These are phyloP conservation scores for Talaromyces sp. DNA, from an alignment of 2,329 filamentous ascomycete genomes.

Conservation along the genomic window DNA sequence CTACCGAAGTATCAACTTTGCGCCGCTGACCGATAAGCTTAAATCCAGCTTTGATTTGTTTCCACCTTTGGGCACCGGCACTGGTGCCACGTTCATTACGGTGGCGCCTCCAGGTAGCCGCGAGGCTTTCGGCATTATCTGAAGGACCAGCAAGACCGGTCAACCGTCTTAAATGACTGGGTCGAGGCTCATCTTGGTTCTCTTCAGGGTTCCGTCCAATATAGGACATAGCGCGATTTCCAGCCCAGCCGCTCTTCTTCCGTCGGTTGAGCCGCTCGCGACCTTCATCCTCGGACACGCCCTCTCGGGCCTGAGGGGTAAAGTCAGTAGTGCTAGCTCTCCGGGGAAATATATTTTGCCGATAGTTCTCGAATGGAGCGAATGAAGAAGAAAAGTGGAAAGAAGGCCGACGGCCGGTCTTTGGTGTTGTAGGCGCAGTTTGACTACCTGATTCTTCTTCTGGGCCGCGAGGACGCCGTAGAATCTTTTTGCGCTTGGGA, in stretches of 20 bases:
- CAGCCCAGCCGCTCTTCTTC: slow-evolving; percentile 61
- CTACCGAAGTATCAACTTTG: slow-evolving; percentile 81
- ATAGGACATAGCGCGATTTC: slow-evolving; percentile 50
- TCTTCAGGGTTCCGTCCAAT: slow-evolving; percentile 58
- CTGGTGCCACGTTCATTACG: slow-evolving; percentile 69
- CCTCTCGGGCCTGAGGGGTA: slow-evolving; percentile 60
- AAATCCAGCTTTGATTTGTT: slow-evolving; percentile 85
- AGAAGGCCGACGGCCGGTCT: slow-evolving; percentile 43
- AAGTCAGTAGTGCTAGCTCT: slow-evolving; percentile 68
- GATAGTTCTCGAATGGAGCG: slow-evolving; percentile 48
- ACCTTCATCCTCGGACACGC: slow-evolving; percentile 75
- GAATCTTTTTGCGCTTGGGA: slow-evolving; percentile 61
- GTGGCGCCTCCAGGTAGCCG: slow-evolving; percentile 56
- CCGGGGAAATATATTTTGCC: slow-evolving; percentile 59
- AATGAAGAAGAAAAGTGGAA: slow-evolving; percentile 52
- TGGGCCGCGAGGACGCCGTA: slow-evolving; percentile 61
- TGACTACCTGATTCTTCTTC: slow-evolving; percentile 54
- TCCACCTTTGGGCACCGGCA: slow-evolving; percentile 80
- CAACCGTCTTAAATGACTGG: slow-evolving; percentile 66
- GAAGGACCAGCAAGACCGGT: slow-evolving; percentile 66
- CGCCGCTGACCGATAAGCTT: slow-evolving; percentile 75
- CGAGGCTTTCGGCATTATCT: slow-evolving; percentile 65
- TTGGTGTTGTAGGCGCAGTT: slow-evolving; percentile 70
- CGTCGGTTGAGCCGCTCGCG: slow-evolving; percentile 65
- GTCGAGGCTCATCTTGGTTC: slow-evolving; percentile 55